A percentile compares a stretch with the other conserved stretches of the same genome.
phyloP scores from a whole-genome alignment of 768 basidiomycete species.

The Tylopilus sp. region DNA sequence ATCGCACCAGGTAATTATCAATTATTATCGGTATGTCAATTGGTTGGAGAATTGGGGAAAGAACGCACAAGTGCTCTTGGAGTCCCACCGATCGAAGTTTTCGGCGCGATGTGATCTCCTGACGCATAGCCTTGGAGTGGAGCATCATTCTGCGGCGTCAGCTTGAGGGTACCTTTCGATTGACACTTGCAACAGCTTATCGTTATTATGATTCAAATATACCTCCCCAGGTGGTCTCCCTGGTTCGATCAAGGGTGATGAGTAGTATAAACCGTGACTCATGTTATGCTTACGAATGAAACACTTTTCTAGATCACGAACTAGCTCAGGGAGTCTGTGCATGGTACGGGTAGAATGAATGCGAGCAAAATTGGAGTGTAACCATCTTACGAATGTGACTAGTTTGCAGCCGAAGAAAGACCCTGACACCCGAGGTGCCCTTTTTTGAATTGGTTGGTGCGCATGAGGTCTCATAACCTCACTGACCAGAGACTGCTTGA shows the following conservation, averaged over 20 bases:
- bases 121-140: background rate
- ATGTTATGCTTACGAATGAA: background rate
- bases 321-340: background rate
- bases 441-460: background rate
- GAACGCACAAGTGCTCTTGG: background rate
- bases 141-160: background rate
- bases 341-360: background rate
- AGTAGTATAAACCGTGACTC: background rate
- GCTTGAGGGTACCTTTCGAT: too few relatives aligned
- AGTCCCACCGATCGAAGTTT: constrained; percentile 5
- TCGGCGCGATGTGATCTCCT: background rate
- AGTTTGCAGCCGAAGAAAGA: background rate
- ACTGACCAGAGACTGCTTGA: background rate
- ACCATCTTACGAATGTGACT: background rate
- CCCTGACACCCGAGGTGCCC: constrained; percentile 1
- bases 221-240: background rate
- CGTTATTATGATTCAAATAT: too few relatives aligned
- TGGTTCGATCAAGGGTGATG: background rate
- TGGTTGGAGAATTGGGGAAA: constrained; percentile 9
- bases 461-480: background rate
- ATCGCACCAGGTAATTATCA: background rate
- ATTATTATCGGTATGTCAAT: background rate
- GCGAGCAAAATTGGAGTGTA: background rate
- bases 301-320: background rate
- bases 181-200: too few relatives aligned